These are phyloP conservation scores for Lasiosphaeris hirsuta DNA, from an alignment of 495 filamentous ascomycete genomes.

Conservation along the genomic window DNA sequence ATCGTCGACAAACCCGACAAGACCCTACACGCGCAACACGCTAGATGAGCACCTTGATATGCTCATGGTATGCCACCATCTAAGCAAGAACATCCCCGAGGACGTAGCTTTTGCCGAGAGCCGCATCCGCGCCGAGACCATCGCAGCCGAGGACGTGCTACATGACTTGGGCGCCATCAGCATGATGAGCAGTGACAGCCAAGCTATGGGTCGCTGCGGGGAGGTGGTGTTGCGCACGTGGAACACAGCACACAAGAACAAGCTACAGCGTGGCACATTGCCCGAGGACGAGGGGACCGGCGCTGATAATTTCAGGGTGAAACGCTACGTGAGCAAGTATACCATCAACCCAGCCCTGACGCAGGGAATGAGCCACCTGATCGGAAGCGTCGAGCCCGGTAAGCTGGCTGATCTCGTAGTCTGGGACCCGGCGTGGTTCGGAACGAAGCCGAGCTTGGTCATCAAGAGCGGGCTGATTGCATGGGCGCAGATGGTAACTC, in stretches of 20 bases:
- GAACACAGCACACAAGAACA: conserved; percentile 99
- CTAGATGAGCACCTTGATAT: conserved; percentile 97
- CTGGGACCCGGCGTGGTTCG: conserved; percentile 85
- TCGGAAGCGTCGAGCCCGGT: conserved; percentile 84
- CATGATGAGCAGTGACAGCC: conserved; percentile 97
- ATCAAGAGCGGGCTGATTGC: conserved; percentile 90
- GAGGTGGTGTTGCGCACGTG: conserved; percentile 94
- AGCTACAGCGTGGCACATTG: conserved; percentile 74
- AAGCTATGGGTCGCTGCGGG: conserved; percentile 96
- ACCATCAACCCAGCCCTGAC: conserved; percentile 94
- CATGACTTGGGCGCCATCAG: conserved; percentile 94
- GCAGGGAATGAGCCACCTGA: conserved; percentile 87
- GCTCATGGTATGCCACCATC: conserved; percentile 98
- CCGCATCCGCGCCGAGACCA: conserved; percentile 92
- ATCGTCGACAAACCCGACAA: conserved; percentile 87
- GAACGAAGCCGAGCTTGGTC: conserved; percentile 77
- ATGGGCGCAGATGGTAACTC: conserved; percentile 75
- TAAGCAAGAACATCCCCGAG: conserved; percentile 88
- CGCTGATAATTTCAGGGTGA: conserved; percentile 91
- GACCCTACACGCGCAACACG: conserved; percentile 90
- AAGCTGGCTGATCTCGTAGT: conserved; percentile 91
- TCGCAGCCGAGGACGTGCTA: conserved; percentile 94
- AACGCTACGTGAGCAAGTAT: conserved; percentile 93
- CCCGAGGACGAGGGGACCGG: conserved; percentile 75
- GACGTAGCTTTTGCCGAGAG: conserved; percentile 95